Conservation (phyloP, 352 stramenopile genomes). For the Globisporangium spinosum region DNA sequence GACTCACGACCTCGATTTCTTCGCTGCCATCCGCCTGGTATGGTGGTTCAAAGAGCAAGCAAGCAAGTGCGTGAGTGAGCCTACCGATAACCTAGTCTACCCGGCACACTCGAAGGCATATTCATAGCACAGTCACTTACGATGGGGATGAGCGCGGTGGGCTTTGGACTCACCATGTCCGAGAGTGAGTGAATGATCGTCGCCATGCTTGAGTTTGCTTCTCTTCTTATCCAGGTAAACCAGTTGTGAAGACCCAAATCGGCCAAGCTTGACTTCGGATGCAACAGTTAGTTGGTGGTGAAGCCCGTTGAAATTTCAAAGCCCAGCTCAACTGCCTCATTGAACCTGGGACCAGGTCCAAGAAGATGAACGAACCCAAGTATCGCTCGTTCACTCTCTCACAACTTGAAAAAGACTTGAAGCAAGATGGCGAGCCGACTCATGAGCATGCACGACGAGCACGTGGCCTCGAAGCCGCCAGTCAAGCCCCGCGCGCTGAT, state of each 20-base stretch:
- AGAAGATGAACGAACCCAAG: background rate
- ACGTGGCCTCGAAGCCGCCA: constrained; percentile 16
- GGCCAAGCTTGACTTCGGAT: background rate
- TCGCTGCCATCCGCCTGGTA: constrained; percentile 48
- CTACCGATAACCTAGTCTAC: no score
- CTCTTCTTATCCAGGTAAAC: background rate
- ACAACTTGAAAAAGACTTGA: constrained; percentile 8
- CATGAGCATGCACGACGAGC: constrained; percentile 11
- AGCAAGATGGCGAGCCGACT: constrained; percentile 18
- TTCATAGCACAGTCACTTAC: constrained; percentile 18
- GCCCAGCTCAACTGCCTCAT: constrained; percentile 5
- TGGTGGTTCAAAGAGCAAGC: background rate
- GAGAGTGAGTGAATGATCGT: constrained; percentile 43
- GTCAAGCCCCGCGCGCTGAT: constrained; percentile 65
- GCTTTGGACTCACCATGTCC: constrained; percentile 59
- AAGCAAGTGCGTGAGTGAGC: no score
- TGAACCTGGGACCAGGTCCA: background rate
- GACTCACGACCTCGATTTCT: constrained; percentile 60
- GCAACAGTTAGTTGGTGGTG: background rate
- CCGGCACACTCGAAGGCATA: background rate
- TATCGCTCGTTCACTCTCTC: background rate
- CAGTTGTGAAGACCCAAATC: background rate
- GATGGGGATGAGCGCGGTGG: constrained; percentile 60
- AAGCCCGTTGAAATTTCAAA: background rate
- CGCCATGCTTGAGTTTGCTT: constrained; percentile 27